A percentile compares a stretch with the other conserved stretches of the same genome.
Conservation (phyloP, 2,329 filamentous ascomycete genomes). For the Pyricularia sp. region DNA sequence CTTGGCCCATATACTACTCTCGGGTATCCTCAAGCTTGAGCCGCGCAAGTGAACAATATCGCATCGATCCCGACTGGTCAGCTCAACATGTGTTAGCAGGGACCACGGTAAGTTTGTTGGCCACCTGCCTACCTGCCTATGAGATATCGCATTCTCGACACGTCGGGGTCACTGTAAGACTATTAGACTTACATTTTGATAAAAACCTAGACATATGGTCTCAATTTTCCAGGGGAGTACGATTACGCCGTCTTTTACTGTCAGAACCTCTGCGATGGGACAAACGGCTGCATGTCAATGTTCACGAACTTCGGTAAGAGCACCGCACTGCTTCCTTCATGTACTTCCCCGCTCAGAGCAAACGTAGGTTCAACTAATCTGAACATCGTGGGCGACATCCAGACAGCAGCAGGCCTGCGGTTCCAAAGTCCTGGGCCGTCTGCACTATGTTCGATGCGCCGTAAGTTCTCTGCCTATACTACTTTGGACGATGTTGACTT, state of each 20-base stretch:
- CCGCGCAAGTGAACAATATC: neutral
- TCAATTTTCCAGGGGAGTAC: neutral
- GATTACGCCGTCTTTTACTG: neutral
- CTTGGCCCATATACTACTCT: conserved; percentile 1
- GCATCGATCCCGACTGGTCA: conserved; percentile 1
- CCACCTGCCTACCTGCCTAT: too few relatives aligned
- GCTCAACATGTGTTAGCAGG: neutral
- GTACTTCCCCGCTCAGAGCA: neutral
- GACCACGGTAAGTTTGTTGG: neutral
- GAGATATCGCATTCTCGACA: neutral
- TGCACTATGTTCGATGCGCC: neutral
- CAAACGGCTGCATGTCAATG: neutral
- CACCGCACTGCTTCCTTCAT: too few relatives aligned
- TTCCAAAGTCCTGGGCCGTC: neutral
- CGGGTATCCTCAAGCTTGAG: neutral
- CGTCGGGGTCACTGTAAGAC: neutral
- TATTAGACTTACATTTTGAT: neutral
- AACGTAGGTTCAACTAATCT: neutral
- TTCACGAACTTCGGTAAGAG: neutral
- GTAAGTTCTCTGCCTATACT: neutral
- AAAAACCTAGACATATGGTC: neutral
- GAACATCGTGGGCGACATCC: neutral
- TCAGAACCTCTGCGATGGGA: conserved; percentile 1
- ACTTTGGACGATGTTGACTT: neutral
- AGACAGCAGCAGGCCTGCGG: neutral